Evolutionary conservation across 2,329 filamentous ascomycete species (phyloP).

Genomic region (Trichoderma koningiopsis): DNA sequence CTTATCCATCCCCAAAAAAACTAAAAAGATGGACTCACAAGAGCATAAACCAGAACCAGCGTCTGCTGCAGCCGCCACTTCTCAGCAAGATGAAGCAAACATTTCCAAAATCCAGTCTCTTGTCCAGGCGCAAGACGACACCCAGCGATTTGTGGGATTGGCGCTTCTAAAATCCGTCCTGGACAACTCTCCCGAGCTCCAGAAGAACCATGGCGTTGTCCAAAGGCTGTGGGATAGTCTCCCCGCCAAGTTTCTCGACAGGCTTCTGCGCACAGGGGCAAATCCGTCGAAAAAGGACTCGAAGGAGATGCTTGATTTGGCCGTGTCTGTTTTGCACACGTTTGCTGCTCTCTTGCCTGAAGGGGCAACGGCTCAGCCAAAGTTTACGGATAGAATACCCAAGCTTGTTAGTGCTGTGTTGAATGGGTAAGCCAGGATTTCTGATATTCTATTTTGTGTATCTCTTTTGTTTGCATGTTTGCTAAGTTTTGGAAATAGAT

Average conservation of each 20-base stretch:
- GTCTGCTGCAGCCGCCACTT: slow-evolving; percentile 9
- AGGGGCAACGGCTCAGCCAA: slow-evolving; percentile 45
- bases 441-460: not conserved
- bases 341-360: slow-evolving; percentile 61
- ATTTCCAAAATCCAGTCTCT: slow-evolving; percentile 56
- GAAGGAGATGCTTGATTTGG: slow-evolving; percentile 64
- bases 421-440: slow-evolving; percentile 48
- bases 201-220: slow-evolving; percentile 50
- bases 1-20: not conserved
- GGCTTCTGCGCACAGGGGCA: slow-evolving; percentile 59
- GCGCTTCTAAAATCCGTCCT: slow-evolving; percentile 67
- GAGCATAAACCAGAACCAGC: not conserved
- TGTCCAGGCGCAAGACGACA: slow-evolving; percentile 64
- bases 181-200: slow-evolving; percentile 59
- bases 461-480: not conserved
- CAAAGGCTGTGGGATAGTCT: slow-evolving; percentile 61
- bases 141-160: slow-evolving; percentile 67
- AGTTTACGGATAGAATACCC: slow-evolving; percentile 56
- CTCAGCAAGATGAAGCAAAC: slow-evolving; percentile 30
- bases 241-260: slow-evolving; percentile 64
- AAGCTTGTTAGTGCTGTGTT: slow-evolving; percentile 56
- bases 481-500: slow-evolving; percentile 40
- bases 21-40: slow-evolving; percentile 18
- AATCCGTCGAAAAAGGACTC: slow-evolving; percentile 47
- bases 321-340: slow-evolving; percentile 63